phyloP scores from a whole-genome alignment of 768 basidiomycete species.

The Amanita fuliginea region DNA sequence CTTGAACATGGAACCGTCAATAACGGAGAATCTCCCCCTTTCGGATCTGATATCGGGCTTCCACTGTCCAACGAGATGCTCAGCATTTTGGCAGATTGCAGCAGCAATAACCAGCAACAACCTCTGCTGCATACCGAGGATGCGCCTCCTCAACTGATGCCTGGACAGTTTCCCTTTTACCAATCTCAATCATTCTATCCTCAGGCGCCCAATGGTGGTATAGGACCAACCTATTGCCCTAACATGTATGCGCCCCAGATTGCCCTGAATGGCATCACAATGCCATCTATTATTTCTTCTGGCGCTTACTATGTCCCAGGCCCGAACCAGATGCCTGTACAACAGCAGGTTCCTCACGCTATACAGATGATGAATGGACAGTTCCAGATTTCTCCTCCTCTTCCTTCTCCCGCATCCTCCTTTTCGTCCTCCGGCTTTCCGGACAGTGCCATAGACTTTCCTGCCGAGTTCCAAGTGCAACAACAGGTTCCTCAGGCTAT shows the following conservation, averaged over 20 bases:
- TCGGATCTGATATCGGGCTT: background rate
- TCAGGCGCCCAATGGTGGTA: too few species aligned
- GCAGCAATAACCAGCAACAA: background rate
- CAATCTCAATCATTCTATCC: too few species aligned
- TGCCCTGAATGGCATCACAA: background rate
- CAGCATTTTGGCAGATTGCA: too few species aligned
- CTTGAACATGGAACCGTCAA: background rate
- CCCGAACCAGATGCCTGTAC: background rate
- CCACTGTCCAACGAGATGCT: background rate
- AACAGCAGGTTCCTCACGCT: background rate
- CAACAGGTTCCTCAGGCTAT: background rate
- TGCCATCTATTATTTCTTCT: background rate
- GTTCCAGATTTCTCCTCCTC: background rate
- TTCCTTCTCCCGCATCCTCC: background rate
- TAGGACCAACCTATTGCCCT: too few species aligned
- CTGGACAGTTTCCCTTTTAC: too few species aligned
- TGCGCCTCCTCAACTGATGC: too few species aligned
- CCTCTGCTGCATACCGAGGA: background rate
- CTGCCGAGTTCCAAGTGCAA: background rate
- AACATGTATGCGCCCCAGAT: background rate
- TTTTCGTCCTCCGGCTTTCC: background rate
- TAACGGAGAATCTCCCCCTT: background rate
- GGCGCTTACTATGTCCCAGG: background rate
- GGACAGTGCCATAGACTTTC: background rate
- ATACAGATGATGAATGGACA: background rate